These are phyloP conservation scores for Gamsiella multidivaricata DNA, from an alignment of 192 early-diverging fungal species.

Conservation along the genomic window DNA sequence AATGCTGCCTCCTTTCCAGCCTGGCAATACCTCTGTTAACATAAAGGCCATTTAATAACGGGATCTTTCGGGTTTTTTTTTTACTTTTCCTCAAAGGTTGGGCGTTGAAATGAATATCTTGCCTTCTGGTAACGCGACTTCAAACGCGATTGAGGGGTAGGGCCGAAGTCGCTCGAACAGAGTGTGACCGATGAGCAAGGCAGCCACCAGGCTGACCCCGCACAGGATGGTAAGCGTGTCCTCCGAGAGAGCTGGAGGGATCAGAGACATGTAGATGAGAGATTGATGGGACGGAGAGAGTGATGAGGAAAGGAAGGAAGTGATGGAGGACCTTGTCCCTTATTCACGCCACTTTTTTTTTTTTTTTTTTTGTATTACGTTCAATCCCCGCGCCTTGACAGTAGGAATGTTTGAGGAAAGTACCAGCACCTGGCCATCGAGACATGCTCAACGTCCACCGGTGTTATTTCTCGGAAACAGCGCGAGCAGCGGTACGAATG, in stretches of 20 bases:
- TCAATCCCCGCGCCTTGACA: background rate
- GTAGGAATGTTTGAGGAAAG: too few relatives aligned
- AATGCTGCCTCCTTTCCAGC: slow-evolving; percentile 62
- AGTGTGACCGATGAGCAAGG: background rate
- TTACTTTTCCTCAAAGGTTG: too few relatives aligned
- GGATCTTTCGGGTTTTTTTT: too few relatives aligned
- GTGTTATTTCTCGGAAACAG: too few relatives aligned
- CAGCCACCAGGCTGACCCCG: background rate
- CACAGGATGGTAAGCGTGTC: background rate
- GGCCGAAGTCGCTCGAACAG: slow-evolving; percentile 7
- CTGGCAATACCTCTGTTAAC: slow-evolving; percentile 57
- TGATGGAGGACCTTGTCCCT: background rate
- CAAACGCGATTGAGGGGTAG: slow-evolving; percentile 24
- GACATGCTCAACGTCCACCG: too few relatives aligned
- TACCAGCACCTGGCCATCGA: too few relatives aligned
- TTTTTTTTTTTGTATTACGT: slow-evolving; percentile 4
- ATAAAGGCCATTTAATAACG: too few relatives aligned
- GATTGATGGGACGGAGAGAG: background rate
- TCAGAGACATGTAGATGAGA: background rate
- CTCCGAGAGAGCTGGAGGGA: background rate
- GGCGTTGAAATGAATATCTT: too few relatives aligned
- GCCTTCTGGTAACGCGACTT: slow-evolving; percentile 33
- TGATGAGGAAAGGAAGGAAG: background rate
- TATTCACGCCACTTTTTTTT: slow-evolving; percentile 11
- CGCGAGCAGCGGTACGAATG: too few relatives aligned